Evolutionary conservation across 495 filamentous ascomycete genomes (phyloP), one percentile per base, ranked within the genome.

Genomic region (Penicillium arizonense): DNA sequence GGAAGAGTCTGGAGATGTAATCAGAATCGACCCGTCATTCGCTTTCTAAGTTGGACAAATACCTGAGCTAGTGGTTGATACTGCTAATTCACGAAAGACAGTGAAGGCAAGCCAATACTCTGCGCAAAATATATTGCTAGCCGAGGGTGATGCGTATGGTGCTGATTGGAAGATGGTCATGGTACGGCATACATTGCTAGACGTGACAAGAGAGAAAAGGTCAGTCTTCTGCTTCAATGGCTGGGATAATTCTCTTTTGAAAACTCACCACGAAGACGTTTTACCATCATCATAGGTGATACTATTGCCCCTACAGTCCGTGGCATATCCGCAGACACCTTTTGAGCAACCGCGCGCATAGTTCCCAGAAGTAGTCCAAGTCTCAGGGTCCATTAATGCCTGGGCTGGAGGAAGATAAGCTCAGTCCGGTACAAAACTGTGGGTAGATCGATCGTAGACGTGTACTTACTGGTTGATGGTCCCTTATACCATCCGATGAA

Each of bases 401-500:
- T 54, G 51, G 10, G 44, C 51, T 54, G 14, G 23, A 24, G 23
- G 23, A 24, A 24, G 3, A 24, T 24, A 24, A 24, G 5, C 4
- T 24, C 5, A 24, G 23, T 24, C 23, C 1, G 5, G 23, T 3
- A 4, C 23, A 1, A 24, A 24, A 24, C 23, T 3, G 23, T 6
- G 5, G 23, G 23, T 24, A 24, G 23, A 24, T 24, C 23, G 2
- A 24, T 24, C 23, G 23, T 24, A 4, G 23, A 6, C 5, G 3
- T 24, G 23, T 26, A 18, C 53, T 48, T 13, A 52, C 42, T 57
- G 7, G 26, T 50, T 44, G 43, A n/a, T 24, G 42, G n/a, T 5
- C 43, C 48, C 4, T 42, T n/a, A 35, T 47, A 48, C 55, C 48
- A 57, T 21, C 48, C 55, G 4, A 52, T 52, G 16, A 52, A 57